Conservation (phyloP, 352 stramenopile species). For the Phytophthora citricola region DNA sequence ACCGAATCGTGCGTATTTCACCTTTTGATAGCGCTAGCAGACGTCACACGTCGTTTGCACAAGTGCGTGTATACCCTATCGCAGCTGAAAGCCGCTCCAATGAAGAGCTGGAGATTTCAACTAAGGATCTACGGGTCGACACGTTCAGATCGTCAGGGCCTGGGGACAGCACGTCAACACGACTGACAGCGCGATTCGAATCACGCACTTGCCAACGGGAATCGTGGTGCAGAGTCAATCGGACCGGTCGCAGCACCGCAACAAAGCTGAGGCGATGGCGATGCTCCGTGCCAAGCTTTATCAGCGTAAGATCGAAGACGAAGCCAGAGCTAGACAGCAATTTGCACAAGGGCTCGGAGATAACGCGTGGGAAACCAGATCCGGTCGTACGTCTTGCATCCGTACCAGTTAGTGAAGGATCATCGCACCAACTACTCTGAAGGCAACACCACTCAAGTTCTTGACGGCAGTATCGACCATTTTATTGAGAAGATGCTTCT, state of each 20-base stretch:
- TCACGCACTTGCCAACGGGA: constrained; percentile 95
- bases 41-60: constrained; percentile 96
- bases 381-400: constrained; percentile 97
- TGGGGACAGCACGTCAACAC: constrained; percentile 98
- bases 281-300: constrained; percentile 80
- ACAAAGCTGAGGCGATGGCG: constrained; percentile 94
- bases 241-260: constrained; percentile 94
- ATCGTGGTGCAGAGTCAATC: constrained; percentile 95
- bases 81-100: constrained; percentile 42
- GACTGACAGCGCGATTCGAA: constrained; percentile 96
- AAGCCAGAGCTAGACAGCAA: constrained; percentile 51
- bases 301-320: constrained; percentile 68
- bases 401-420: constrained; percentile 99
- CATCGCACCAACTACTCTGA: constrained; percentile 93
- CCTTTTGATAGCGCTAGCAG: constrained; percentile 95
- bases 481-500: constrained; percentile 86
- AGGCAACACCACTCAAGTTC: constrained; percentile 84
- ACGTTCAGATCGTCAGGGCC: constrained; percentile 94
- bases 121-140: constrained; percentile 93
- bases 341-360: constrained; percentile 75
- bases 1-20: constrained; percentile 94
- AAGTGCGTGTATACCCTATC: constrained; percentile 81
- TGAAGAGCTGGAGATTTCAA: constrained; percentile 61
- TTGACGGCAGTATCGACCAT: constrained; percentile 90
- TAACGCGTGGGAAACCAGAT: constrained; percentile 92